Base-by-base conservation (phyloP, 2,329 filamentous ascomycete genomes). In the Thermoascus crustaceus region DNA sequence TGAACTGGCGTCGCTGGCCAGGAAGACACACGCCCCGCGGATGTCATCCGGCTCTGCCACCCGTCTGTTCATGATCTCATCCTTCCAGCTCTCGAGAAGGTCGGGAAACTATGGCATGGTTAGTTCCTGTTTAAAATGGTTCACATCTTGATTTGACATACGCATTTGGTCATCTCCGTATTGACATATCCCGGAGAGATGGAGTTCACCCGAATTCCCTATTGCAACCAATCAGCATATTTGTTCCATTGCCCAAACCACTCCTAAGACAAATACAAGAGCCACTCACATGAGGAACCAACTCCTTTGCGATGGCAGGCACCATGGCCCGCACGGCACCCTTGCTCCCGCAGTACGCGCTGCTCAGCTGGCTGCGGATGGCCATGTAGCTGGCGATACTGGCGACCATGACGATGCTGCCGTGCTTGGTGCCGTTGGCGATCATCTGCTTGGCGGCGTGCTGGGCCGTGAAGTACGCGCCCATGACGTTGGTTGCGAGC, bases 361-460 rank as follows among this genome's bases (percentile, higher is more conserved):
- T 67, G 30, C 63, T 68, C 21, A 61, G 50, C 46, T 74, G 69
- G 9, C 63, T 66, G 6, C 66, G 59, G 11, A 73, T 66, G 0
- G 70, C 70, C 43, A 72, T 69, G 36, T 70, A 58, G 18, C 66
- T 67, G 0, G 71, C 70, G 46, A 75, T 74, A 35, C 69, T 72
- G 1, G 71, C 71, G 0, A 75, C 67, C 3, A 75, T 50, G 7
- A 75, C 59, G 34, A 75, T 73, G 38, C 69, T 72, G 0, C 71
- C 71, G 34, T 62, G 61, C 35, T 63, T 64, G 1, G 70, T 72
- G 2, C 63, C 63, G 42, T 68, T 73, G 1, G 59, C 55, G 20
- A 73, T 69, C 65, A 75, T 74, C 18, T 66, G 62, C 38, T 64
- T 61, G 0, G 69, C 69, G 2, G 67, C 69, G 6, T 68, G 45